phyloP scores from a whole-genome alignment of 495 filamentous ascomycete genomes.

The Bacidia rubella region DNA sequence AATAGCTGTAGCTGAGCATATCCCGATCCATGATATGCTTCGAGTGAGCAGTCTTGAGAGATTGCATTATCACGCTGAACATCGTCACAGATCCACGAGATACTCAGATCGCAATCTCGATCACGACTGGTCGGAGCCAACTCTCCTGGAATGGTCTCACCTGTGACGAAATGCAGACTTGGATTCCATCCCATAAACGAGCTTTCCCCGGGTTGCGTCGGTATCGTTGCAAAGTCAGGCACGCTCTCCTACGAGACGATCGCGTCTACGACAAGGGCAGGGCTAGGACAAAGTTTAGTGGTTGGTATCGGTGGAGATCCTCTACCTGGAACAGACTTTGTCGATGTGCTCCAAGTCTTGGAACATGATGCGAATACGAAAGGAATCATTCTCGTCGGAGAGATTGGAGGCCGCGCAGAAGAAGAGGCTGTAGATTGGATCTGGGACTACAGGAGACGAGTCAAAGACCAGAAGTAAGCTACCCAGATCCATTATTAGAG shows the following conservation, averaged over 20 bases:
- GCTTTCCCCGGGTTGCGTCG: constrained; percentile 60
- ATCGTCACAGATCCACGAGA: constrained; percentile 51
- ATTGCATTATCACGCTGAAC: background rate
- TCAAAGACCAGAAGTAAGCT: constrained; percentile 52
- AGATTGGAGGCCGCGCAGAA: constrained; percentile 74
- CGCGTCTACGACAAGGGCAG: constrained; percentile 66
- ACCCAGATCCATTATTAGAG: background rate
- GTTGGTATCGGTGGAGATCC: constrained; percentile 85
- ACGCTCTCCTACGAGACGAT: constrained; percentile 84
- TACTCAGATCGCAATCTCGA: constrained; percentile 66
- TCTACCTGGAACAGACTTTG: constrained; percentile 67
- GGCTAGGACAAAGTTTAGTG: constrained; percentile 72
- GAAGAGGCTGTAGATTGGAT: constrained; percentile 76
- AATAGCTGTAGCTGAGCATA: constrained; percentile 84
- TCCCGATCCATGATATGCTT: constrained; percentile 75
- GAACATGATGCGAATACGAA: constrained; percentile 63
- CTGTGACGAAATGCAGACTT: constrained; percentile 67
- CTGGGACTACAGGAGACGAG: constrained; percentile 46
- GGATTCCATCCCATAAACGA: constrained; percentile 75
- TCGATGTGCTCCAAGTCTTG: constrained; percentile 62
- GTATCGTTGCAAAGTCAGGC: constrained; percentile 77
- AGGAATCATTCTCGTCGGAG: constrained; percentile 72
- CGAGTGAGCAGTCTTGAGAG: constrained; percentile 36
- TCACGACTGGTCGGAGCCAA: constrained; percentile 77
- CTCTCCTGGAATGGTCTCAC: constrained; percentile 77